Base-by-base conservation (phyloP, 208 protist species). In the Leishmania tarentolae region DNA sequence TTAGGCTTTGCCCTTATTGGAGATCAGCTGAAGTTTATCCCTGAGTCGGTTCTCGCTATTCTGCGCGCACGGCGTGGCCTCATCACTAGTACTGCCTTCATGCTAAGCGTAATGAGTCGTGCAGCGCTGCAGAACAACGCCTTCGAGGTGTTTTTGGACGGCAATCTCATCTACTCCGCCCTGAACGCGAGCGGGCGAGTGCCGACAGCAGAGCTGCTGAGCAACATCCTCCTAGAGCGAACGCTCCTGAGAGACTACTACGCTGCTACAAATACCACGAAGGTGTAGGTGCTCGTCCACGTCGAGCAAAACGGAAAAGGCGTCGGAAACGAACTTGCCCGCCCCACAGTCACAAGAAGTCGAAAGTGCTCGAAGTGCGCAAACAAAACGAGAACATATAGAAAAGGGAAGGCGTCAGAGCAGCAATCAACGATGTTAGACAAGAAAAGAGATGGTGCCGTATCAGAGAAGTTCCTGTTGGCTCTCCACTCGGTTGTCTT, bases 91-190 rank as follows among this genome's bases (percentile, higher is more conserved):
- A 84, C 78, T 15, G 87, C 76, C 40, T 86, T 96, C 65, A 52
- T 91, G 65, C 57, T 91, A 37, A 96, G 92, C 79, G 83, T 90
- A 44, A 28, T 92, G 24, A 82, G 86, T 35, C 44, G 82, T 52
- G 73, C 82, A 8, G 31, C 88, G 21, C 37, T 75, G 46, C 89
- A 90, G 76, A 90, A 84, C 17, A 90, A 86, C 7, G 90, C 92
- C 17, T 96, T 93, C 83, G 92, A 96, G 75, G 87, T 96, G 24
- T 93, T 89, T 79, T 73, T 96, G 13, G 86, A 94, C 44, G 86
- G 70, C 44, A 61, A 78, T 15, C 82, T 88, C 8, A 83, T 95
- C 61, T 92, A 88, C 78, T 93, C 89, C 9, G 83, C 84, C 35
- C 31, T 93, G 47, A 75, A 87, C 75, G 61, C 88, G 63, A 61